A percentile compares a stretch with the other conserved stretches of the same genome.
phyloP scores from a whole-genome alignment of 2,329 filamentous ascomycete genomes.

The Fusarium sp. region DNA sequence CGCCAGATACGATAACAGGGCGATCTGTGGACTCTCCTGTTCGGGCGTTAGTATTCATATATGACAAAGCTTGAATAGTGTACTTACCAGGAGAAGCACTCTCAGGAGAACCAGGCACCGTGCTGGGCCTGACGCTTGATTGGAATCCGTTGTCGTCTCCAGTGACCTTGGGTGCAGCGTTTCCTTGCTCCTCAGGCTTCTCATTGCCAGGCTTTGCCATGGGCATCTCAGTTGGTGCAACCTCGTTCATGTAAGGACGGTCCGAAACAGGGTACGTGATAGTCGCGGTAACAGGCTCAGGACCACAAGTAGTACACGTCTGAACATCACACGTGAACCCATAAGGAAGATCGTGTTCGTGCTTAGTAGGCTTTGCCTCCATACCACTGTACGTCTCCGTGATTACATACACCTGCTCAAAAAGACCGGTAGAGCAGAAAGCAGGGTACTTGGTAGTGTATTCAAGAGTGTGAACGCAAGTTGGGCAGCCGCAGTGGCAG shows the following conservation, averaged over 20 bases:
- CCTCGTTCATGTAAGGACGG: constrained; percentile 53
- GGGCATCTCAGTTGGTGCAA: constrained; percentile 5
- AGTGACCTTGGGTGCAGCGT: neutral
- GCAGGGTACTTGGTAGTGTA: constrained; percentile 19
- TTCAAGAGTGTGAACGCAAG: constrained; percentile 25
- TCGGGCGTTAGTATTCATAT: neutral
- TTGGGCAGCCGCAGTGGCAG: constrained; percentile 29
- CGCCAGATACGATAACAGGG: constrained; percentile 17
- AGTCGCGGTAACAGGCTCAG: constrained; percentile 25
- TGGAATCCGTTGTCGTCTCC: constrained; percentile 1
- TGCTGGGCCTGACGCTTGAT: constrained; percentile 12
- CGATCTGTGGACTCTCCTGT: constrained; percentile 1
- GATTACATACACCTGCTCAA: constrained; percentile 27
- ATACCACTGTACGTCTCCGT: constrained; percentile 30
- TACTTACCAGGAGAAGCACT: constrained; percentile 12
- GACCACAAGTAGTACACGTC: constrained; percentile 25
- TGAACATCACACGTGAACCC: constrained; percentile 33
- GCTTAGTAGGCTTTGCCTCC: constrained; percentile 14
- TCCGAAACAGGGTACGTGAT: constrained; percentile 28
- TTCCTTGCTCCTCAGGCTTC: neutral
- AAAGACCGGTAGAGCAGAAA: constrained; percentile 27
- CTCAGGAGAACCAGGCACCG: neutral
- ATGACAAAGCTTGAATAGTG: no score
- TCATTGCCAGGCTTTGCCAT: neutral
- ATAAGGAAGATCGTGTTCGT: constrained; percentile 14